These are phyloP conservation scores for Stemphylium vesicarium DNA, from an alignment of 2,329 filamentous ascomycete genomes.

Conservation along the genomic window DNA sequence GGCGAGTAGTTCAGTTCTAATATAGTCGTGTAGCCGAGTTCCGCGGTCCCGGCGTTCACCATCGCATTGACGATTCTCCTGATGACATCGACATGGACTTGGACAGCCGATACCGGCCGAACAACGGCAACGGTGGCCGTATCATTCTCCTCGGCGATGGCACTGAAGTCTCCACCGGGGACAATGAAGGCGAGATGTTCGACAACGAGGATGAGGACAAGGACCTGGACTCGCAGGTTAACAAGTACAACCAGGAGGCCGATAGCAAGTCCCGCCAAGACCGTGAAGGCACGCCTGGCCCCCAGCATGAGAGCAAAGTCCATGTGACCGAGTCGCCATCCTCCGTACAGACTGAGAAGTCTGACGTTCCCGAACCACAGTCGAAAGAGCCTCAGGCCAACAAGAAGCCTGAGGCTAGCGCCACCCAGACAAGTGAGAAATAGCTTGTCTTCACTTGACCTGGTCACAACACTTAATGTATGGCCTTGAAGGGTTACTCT, in stretches of 20 bases:
- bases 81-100: constrained; percentile 75
- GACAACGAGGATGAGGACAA: constrained; percentile 87
- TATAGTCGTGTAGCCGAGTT: constrained; percentile 55
- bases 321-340: constrained; percentile 45
- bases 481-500: not conserved
- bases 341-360: constrained; percentile 48
- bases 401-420: constrained; percentile 22
- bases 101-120: constrained; percentile 71
- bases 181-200: constrained; percentile 92
- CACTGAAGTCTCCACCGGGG: constrained; percentile 87
- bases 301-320: constrained; percentile 21
- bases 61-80: constrained; percentile 57
- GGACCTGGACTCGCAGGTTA: constrained; percentile 83
- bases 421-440: constrained; percentile 29
- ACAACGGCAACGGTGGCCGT: constrained; percentile 69
- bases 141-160: constrained; percentile 96
- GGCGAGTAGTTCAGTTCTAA: constrained; percentile 47
- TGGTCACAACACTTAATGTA: constrained; percentile 1
- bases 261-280: constrained; percentile 26
- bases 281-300: constrained; percentile 37
- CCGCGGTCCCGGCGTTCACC: constrained; percentile 58
- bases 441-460: constrained; percentile 18
- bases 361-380: constrained; percentile 23
- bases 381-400: constrained; percentile 26
- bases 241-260: constrained; percentile 60